Percentiles rank a stretch among this genome's conserved stretches.
Evolutionary conservation across 179 eudicot genomes (phyloP).

Genomic region (Beta lomatogona): DNA sequence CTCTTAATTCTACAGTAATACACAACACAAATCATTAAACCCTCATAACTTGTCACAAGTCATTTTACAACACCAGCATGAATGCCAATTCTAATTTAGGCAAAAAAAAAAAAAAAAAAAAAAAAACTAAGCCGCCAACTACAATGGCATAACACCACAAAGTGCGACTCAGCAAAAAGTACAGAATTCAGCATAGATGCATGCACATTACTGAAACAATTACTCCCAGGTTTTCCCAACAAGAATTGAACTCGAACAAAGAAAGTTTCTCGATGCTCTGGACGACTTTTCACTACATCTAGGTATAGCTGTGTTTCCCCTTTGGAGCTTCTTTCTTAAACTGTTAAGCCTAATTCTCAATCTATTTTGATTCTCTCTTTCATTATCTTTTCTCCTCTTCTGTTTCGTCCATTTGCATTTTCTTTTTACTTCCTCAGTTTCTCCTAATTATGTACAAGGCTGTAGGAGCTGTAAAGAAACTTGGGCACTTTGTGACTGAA

Average conservation of each 20-base stretch:
- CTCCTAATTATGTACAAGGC: conserved; percentile 20
- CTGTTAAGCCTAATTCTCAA: neutral
- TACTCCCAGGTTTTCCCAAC: neutral
- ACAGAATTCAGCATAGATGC: neutral
- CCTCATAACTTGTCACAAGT: no score
- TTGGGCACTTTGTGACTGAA: neutral
- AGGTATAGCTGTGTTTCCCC: neutral
- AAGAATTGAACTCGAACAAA: neutral
- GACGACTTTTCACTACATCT: neutral
- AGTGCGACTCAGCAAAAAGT: neutral
- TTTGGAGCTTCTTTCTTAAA: neutral
- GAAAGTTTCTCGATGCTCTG: neutral
- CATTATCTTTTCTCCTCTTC: neutral
- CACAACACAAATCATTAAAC: no score
- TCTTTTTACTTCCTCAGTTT: neutral
- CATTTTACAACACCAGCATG: neutral
- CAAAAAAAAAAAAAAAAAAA: neutral
- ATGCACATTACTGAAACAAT: neutral
- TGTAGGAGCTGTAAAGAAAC: neutral
- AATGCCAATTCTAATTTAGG: neutral
- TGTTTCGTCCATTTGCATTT: neutral
- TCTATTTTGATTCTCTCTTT: no score
- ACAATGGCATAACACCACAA: neutral
- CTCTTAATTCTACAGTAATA: no score
- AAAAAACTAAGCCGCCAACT: neutral